Base-by-base conservation (phyloP, 2,329 filamentous ascomycete genomes). In the Tolypocladium capitatum region DNA sequence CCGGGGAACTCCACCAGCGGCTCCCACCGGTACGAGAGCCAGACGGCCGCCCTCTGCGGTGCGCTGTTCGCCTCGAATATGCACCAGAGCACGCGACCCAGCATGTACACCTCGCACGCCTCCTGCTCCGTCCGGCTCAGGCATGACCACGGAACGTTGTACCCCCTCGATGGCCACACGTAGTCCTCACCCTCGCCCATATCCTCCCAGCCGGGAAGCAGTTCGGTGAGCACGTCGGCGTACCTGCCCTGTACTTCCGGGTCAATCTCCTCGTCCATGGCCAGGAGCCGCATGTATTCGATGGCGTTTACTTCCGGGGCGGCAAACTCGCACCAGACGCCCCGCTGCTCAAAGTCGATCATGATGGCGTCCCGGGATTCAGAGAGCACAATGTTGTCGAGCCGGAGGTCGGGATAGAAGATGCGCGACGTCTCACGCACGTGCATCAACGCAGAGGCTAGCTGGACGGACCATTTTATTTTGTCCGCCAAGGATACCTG, bases 271-370 rank as follows among this genome's bases (percentile, higher is more conserved):
- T 73, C 69, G 46, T 75, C 71, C 32, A 65, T 64, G 30, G 74
- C 74, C 34, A 81, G 58, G 16, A 77, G 60, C n/a, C 73, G 72
- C 16, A 79, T 56, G 53, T 78, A 79, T 53, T 81, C 76, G 43
- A 81, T 63, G 28, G 72, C 71, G 55, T 79, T 78, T 51, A 81
- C 71, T 56, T 81, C 78, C 0, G 78, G 78, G 1, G 78, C 68
- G 1, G 72, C 73, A 58, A 80, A 81, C 57, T 79, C 74, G 59
- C 73, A 78, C 77, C 77, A 81, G 2, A 80, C 75, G 8, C 78
- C 77, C 31, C 78, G 70, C 58, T 81, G 77, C 60, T 81, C 78
- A 55, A 81, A 79, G 51, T 81, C 78, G 5, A 81, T 69, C 69
- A 81, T 73, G 55, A 80, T 57, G 10, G 71, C 61, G 47, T 78